Conservation (phyloP, 2,329 filamentous ascomycete species). For the Talaromyces sp. region DNA sequence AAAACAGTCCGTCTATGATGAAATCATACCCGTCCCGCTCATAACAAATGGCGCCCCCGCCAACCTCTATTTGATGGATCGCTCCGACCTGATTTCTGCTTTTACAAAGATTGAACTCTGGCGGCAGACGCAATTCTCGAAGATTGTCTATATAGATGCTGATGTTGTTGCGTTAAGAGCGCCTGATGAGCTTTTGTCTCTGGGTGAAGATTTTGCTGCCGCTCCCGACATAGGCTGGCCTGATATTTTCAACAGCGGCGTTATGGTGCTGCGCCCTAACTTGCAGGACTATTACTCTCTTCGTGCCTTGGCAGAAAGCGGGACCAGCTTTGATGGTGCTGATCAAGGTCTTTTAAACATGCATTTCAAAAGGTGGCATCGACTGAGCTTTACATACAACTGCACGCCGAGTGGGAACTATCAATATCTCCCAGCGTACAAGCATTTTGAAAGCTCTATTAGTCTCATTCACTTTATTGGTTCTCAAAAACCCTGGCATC, state of each 20-base stretch:
- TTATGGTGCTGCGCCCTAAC: slow-evolving; percentile 86
- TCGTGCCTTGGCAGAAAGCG: slow-evolving; percentile 73
- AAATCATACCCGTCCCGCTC: slow-evolving; percentile 76
- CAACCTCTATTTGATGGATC: slow-evolving; percentile 88
- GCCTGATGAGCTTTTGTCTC: slow-evolving; percentile 83
- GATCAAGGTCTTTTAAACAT: slow-evolving; percentile 95
- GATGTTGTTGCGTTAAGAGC: slow-evolving; percentile 88
- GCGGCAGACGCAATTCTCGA: slow-evolving; percentile 83
- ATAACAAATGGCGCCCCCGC: slow-evolving; percentile 70
- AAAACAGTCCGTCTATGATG: slow-evolving; percentile 71
- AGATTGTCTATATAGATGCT: slow-evolving; percentile 90
- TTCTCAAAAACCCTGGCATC: slow-evolving; percentile 78
- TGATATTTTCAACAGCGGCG: slow-evolving; percentile 94
- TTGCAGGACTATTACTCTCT: slow-evolving; percentile 84
- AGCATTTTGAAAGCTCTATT: slow-evolving; percentile 85
- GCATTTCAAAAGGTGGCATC: slow-evolving; percentile 82
- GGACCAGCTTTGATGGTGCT: slow-evolving; percentile 92
- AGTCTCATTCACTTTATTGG: slow-evolving; percentile 94
- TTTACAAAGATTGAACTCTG: slow-evolving; percentile 97
- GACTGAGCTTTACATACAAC: slow-evolving; percentile 92
- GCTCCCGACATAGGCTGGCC: slow-evolving; percentile 97
- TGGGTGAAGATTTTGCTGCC: slow-evolving; percentile 58
- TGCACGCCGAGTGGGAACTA: slow-evolving; percentile 95
- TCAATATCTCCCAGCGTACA: slow-evolving; percentile 93
- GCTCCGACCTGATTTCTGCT: slow-evolving; percentile 80